Evolutionary conservation across 148 eudicot genomes (phyloP).

Genomic region (Polygonum aviculare): DNA sequence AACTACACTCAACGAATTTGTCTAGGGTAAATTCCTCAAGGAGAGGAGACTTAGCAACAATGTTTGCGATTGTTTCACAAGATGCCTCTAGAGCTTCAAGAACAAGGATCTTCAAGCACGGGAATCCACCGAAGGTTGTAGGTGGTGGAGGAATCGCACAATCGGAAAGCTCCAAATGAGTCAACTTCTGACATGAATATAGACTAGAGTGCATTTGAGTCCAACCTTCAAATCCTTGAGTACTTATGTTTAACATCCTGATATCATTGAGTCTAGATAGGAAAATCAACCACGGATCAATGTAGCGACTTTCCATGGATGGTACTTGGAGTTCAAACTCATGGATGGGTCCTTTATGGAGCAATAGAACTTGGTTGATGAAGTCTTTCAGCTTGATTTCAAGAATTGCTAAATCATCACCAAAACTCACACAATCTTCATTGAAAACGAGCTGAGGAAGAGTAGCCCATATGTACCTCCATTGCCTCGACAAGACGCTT

Average conservation of each 20-base stretch:
- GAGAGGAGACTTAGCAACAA: slow-evolving; percentile 47
- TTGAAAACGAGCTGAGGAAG: slow-evolving; percentile 38
- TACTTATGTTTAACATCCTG: neutral
- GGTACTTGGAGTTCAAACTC: slow-evolving; percentile 34
- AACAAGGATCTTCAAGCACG: slow-evolving; percentile 35
- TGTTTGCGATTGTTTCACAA: slow-evolving; percentile 38
- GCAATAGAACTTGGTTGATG: slow-evolving; percentile 16
- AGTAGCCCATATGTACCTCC: slow-evolving; percentile 55
- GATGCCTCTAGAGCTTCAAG: slow-evolving; percentile 40
- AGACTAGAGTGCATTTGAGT: slow-evolving; percentile 35
- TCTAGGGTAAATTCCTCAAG: slow-evolving; percentile 54
- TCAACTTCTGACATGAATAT: slow-evolving; percentile 39
- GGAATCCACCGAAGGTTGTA: slow-evolving; percentile 36
- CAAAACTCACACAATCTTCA: slow-evolving; percentile 26
- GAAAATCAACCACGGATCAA: neutral
- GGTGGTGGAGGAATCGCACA: slow-evolving; percentile 58
- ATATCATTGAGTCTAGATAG: no score
- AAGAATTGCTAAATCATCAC: slow-evolving; percentile 10
- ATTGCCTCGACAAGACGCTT: slow-evolving; percentile 41
- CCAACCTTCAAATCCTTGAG: slow-evolving; percentile 12
- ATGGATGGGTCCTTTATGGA: slow-evolving; percentile 61
- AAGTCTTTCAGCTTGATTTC: slow-evolving; percentile 33
- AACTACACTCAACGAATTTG: slow-evolving; percentile 34
- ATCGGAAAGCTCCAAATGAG: slow-evolving; percentile 48
- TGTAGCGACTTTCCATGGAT: slow-evolving; percentile 32